Conservation (phyloP, 768 basidiomycete species). For the Kwoniella pini region DNA sequence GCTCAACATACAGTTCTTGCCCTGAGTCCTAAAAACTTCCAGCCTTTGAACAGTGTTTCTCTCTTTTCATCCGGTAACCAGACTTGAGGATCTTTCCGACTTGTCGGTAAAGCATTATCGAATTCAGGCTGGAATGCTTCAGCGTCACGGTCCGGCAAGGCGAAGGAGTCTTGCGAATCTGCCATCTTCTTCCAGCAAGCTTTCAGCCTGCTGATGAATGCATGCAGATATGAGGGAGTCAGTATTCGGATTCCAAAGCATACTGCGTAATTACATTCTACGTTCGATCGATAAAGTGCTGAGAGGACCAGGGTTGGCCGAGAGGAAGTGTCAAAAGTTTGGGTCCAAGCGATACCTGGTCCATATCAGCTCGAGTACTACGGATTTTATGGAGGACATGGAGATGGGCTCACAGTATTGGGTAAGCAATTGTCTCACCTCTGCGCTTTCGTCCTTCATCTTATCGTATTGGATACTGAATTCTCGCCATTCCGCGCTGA, state of each 20-base stretch:
- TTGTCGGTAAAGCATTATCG: conserved; percentile 17
- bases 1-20: conserved; percentile 20
- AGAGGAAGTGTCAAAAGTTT: conserved; percentile 25
- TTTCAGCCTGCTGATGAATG: conserved; percentile 17
- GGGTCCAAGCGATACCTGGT: conserved; percentile 37
- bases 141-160: conserved; percentile 24
- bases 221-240: conserved; percentile 27
- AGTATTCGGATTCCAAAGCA: conserved; percentile 41
- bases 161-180: conserved; percentile 42
- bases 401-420: conserved; percentile 31
- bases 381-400: background rate
- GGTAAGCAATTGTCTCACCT: conserved; percentile 15
- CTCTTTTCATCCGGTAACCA: conserved; percentile 39
- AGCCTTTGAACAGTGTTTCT: conserved; percentile 32
- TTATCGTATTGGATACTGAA: conserved; percentile 29
- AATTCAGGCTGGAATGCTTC: conserved; percentile 27
- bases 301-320: conserved; percentile 38
- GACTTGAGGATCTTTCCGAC: conserved; percentile 7
- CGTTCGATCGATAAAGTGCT: conserved; percentile 14
- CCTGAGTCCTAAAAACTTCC: conserved; percentile 40
- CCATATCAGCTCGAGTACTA: background rate
- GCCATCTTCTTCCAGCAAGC: conserved; percentile 41
- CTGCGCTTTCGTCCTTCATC: conserved; percentile 40
- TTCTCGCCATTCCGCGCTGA: conserved; percentile 33
- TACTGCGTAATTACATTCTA: conserved; percentile 42